Base-by-base conservation (phyloP, 1,284 basidiomycete species). In the Puccinia hordei region DNA sequence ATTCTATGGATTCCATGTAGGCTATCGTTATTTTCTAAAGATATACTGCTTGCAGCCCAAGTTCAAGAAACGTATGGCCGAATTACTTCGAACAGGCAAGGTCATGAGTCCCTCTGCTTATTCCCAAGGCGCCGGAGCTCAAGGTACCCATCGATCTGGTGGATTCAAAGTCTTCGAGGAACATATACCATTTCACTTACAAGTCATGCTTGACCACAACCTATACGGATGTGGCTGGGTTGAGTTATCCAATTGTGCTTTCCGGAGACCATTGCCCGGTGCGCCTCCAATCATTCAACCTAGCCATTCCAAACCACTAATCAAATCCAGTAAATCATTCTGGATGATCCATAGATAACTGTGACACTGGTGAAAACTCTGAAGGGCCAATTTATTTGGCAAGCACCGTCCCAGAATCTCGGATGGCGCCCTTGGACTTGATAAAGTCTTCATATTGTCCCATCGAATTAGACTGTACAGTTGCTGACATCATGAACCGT, bases 141-240 rank as follows among this genome's bases (percentile, higher is more conserved):
- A 27, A 19, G 9, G 33, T 17, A 35, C 55, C 1, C 6, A 4
- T n/a, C 73, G 44, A 44, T 27, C 78, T 27, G n/a, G 33, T 17
- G 89, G 92, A 9, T 97, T 92, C 85, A 85, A 86, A 81, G 83
- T 85, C 10, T 84, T 83, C 80, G 96, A 99, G 86, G 92, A 91
- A 82, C 96, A 99, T 86, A 88, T 98, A 84, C 92, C 90, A 84
- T 98, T 91, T 85, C 88, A 91, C 61, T 88, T 98, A 33, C 95
- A 98, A 86, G 98, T 98, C 87, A 90, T 98, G 89, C 92, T 92
- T 85, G 96, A 99, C 86, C 95, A 93, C 86, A 94, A 94, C 81
- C 88, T 99, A 49, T 97, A 95, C 84, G 96, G 96, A 1, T 98
- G 96, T 85, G 94, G 93, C 12, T 93, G 91, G 89, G 88, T 98